Conservation (phyloP, 179 eudicot genomes). For the Nepenthes alata region DNA sequence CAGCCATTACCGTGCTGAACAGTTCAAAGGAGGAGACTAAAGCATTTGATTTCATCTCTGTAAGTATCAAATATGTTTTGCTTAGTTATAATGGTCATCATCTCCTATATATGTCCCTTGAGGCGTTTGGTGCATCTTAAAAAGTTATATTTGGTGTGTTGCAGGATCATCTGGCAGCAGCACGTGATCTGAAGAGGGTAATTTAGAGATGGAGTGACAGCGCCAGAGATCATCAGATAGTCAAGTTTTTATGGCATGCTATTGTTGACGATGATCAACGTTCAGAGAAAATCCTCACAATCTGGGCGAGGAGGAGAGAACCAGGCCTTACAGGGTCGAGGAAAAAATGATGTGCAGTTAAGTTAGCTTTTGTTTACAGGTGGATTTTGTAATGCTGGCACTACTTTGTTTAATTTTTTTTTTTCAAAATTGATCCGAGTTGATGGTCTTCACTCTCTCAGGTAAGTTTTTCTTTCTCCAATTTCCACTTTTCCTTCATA, state of each 20-base stretch:
- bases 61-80: slow-evolving; percentile 18
- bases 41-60: slow-evolving; percentile 95
- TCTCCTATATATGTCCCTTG: not conserved
- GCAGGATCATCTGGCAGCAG: slow-evolving; percentile 83
- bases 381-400: slow-evolving; percentile 10
- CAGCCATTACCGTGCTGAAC: slow-evolving; percentile 48
- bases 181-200: slow-evolving; percentile 78
- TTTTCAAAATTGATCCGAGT: not conserved
- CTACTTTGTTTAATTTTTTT: not conserved
- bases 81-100: not conserved
- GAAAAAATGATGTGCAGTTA: slow-evolving; percentile 4
- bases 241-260: too few species aligned
- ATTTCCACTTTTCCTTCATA: too few species aligned
- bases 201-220: slow-evolving; percentile 13
- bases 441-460: too few species aligned
- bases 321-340: not conserved
- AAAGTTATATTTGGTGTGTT: slow-evolving; percentile 2
- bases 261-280: not conserved
- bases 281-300: not conserved
- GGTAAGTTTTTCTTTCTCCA: too few species aligned
- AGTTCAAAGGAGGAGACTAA: slow-evolving; percentile 67
- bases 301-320: not conserved
- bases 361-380: not conserved
- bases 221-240: too few species aligned
- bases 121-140: not conserved